Percentiles rank a stretch among this genome's conserved stretches.
phyloP scores from a whole-genome alignment of 495 filamentous ascomycete species.

The Venustampulla echinocandica region DNA sequence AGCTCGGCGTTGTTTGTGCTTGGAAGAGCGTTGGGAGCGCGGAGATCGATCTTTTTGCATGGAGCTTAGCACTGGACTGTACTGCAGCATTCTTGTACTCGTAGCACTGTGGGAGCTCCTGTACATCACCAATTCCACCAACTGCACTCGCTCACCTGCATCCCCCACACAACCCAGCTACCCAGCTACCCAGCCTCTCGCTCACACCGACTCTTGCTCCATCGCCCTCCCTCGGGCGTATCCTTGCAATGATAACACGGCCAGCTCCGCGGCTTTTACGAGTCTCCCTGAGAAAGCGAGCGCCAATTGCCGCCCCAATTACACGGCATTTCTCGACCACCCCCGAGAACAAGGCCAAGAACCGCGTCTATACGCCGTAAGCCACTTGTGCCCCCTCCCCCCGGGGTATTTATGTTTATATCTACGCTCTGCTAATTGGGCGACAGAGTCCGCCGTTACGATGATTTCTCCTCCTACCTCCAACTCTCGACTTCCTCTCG shows the following conservation, averaged over 20 bases:
- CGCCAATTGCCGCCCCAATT: not conserved
- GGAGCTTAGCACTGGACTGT: no score
- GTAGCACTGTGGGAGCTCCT: no score
- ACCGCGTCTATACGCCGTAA: constrained; percentile 40
- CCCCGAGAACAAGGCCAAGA: constrained; percentile 23
- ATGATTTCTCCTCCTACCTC: constrained; percentile 52
- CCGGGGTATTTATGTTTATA: not conserved
- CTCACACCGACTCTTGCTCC: no score
- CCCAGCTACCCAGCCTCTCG: no score
- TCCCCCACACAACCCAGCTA: no score
- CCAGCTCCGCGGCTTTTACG: constrained; percentile 1
- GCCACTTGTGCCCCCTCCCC: constrained; percentile 12
- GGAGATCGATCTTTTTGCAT: no score
- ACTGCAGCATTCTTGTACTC: no score
- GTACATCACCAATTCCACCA: no score
- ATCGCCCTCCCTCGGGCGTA: no score
- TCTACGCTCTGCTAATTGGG: not conserved
- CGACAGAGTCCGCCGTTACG: constrained; percentile 45
- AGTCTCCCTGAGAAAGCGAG: not conserved
- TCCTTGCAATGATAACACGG: constrained; percentile 17
- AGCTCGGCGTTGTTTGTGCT: no score
- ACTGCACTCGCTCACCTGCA: no score
- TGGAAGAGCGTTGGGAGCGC: no score
- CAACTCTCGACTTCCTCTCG: constrained; percentile 39
- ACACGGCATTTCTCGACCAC: constrained; percentile 15